Evolutionary conservation across 306 rosid genomes (phyloP).

Genomic region (Senna tora): DNA sequence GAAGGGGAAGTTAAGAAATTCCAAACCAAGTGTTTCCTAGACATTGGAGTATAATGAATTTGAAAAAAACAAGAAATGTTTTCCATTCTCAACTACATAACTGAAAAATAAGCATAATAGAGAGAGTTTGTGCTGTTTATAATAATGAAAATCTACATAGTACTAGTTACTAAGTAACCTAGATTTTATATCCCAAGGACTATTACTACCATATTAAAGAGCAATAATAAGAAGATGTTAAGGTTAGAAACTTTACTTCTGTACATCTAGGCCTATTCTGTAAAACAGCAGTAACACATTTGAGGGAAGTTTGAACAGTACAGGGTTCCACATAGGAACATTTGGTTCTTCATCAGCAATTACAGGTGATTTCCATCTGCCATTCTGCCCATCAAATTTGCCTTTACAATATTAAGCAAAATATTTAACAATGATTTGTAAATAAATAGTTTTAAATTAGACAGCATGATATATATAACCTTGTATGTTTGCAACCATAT

Average conservation of each 20-base stretch:
- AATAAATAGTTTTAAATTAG: slow-evolving; percentile 24
- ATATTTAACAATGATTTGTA: slow-evolving; percentile 8
- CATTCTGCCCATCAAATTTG: slow-evolving; percentile 59
- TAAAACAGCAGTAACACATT: slow-evolving; percentile 82
- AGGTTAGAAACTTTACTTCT: slow-evolving; percentile 60
- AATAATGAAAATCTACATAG: neutral
- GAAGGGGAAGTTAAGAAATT: neutral
- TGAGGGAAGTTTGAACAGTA: slow-evolving; percentile 80
- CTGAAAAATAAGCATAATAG: slow-evolving; percentile 3
- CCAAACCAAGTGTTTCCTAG: slow-evolving; percentile 1
- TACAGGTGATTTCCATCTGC: slow-evolving; percentile 70
- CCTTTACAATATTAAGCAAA: slow-evolving; percentile 23
- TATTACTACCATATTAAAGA: slow-evolving; percentile 5
- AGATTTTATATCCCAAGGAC: neutral
- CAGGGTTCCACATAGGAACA: slow-evolving; percentile 97
- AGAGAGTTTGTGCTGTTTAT: slow-evolving; percentile 11
- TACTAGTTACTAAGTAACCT: neutral
- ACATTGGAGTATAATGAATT: slow-evolving; percentile 4
- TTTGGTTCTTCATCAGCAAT: slow-evolving; percentile 75
- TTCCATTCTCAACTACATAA: slow-evolving; percentile 1
- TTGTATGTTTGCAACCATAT: slow-evolving; percentile 85
- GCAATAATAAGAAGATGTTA: neutral
- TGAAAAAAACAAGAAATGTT: neutral
- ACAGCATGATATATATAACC: slow-evolving; percentile 40
- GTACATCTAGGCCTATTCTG: slow-evolving; percentile 80